phyloP scores from a whole-genome alignment of 129 eudicot genomes.

The Flaveria robusta region DNA sequence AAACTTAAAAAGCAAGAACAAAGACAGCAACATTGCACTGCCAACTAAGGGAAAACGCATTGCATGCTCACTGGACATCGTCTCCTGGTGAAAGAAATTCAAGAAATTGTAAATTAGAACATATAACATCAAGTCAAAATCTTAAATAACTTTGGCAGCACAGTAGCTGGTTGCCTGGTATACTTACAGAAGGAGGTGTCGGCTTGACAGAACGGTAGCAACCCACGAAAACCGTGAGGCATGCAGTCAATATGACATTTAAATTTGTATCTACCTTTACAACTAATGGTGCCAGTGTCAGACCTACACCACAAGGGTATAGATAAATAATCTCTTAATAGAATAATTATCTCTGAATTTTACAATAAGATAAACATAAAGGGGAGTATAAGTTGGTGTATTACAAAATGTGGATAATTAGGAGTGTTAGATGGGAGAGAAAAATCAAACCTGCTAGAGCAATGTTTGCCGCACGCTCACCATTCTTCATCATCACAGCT shows the following conservation, averaged over 20 bases:
- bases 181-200: constrained; percentile 86
- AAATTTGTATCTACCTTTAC: constrained; percentile 83
- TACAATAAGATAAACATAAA: constrained; percentile 12
- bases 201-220: constrained; percentile 95
- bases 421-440: neutral
- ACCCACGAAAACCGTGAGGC: constrained; percentile 88
- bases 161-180: constrained; percentile 3
- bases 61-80: constrained; percentile 97
- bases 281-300: constrained; percentile 83
- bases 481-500: constrained; percentile 61
- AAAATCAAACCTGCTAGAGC: constrained; percentile 71
- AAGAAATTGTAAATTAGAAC: constrained; percentile 4
- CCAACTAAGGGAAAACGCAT: constrained; percentile 97
- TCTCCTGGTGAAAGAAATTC: constrained; percentile 57
- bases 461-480: constrained; percentile 73
- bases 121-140: neutral
- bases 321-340: constrained; percentile 17
- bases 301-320: constrained; percentile 49
- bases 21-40: constrained; percentile 88
- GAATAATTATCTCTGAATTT: neutral
- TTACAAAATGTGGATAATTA: neutral
- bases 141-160: constrained; percentile 1
- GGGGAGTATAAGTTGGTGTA: constrained; percentile 5
- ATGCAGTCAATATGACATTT: constrained; percentile 86
- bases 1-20: constrained; percentile 87